Conservation (phyloP, 1,139 yeast genomes). For the Suhomyces choctaworum region DNA sequence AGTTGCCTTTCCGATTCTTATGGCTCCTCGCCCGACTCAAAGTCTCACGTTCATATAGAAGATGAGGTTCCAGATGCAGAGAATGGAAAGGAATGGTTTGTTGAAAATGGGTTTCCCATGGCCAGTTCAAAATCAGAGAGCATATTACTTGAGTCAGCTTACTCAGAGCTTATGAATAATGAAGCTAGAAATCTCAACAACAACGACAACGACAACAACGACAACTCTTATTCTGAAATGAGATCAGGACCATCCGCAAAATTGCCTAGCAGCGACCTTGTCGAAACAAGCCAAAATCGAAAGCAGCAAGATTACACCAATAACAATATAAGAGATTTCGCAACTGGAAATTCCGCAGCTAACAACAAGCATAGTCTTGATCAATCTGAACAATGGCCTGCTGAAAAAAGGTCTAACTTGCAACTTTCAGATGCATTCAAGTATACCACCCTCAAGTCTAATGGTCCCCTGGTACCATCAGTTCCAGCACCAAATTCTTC, state of each 20-base stretch:
- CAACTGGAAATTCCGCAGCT: not conserved
- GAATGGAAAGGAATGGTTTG: slow-evolving; percentile 7
- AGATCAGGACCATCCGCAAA: not conserved
- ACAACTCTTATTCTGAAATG: slow-evolving; percentile 1
- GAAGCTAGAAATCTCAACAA: not conserved
- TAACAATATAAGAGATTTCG: not conserved
- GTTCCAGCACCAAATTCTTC: not conserved
- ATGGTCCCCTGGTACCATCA: not conserved
- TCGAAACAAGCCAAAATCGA: not conserved
- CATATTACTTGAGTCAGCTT: slow-evolving; percentile 4
- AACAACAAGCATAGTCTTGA: slow-evolving; percentile 2
- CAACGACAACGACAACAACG: too few relatives aligned
- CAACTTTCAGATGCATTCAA: not conserved
- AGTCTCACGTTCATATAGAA: slow-evolving; percentile 6
- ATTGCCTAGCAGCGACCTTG: not conserved
- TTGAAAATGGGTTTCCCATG: slow-evolving; percentile 2
- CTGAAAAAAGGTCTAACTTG: not conserved
- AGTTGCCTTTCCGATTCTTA: slow-evolving; percentile 53
- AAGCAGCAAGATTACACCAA: not conserved
- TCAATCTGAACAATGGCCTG: slow-evolving; percentile 2
- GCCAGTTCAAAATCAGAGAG: not conserved
- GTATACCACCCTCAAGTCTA: slow-evolving; percentile 3
- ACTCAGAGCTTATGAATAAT: slow-evolving; percentile 2
- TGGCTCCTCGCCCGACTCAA: slow-evolving; percentile 4
- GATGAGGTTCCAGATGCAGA: slow-evolving; percentile 3